phyloP scores from a whole-genome alignment of 805 yeast genomes.

The Lachancea kluyveri region DNA sequence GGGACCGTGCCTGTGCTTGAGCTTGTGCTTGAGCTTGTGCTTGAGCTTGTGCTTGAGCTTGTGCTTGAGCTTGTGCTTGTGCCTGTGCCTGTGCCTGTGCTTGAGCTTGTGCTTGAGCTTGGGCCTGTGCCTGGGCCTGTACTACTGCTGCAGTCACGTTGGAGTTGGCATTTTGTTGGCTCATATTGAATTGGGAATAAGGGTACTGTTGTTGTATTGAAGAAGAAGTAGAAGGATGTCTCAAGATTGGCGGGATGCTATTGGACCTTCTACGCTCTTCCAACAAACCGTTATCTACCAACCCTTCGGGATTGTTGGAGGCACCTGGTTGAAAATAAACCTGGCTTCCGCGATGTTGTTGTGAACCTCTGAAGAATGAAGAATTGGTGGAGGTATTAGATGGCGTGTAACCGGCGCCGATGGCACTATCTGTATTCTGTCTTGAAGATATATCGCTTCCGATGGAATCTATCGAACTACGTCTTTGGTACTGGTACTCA shows the following conservation, averaged over 20 bases:
- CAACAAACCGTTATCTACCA: conserved; percentile 10
- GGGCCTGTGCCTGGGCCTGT: neutral
- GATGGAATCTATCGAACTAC: conserved; percentile 28
- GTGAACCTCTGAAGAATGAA: conserved; percentile 4
- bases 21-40: conserved; percentile 2
- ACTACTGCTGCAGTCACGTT: conserved; percentile 5
- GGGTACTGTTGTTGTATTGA: conserved; percentile 8
- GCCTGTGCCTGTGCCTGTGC: neutral
- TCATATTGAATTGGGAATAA: conserved; percentile 9
- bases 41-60: conserved; percentile 1
- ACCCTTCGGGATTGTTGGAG: conserved; percentile 8
- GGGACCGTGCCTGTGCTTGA: neutral
- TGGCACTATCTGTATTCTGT: conserved; percentile 3
- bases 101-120: conserved; percentile 1
- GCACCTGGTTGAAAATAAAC: too few species aligned
- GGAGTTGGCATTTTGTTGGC: too few species aligned
- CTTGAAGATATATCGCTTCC: conserved; percentile 23
- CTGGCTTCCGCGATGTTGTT: too few species aligned
- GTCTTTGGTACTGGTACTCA: conserved; percentile 26
- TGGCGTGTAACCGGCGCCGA: conserved; percentile 5
- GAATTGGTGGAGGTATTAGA: conserved; percentile 7
- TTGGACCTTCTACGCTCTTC: conserved; percentile 21
- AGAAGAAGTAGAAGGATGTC: conserved; percentile 15
- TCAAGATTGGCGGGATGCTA: conserved; percentile 24
- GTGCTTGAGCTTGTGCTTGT: neutral